A percentile compares a stretch with the other conserved stretches of the same genome.
Evolutionary conservation across 345 rosid species (phyloP).

Genomic region (Euphorbia tirucalli): DNA sequence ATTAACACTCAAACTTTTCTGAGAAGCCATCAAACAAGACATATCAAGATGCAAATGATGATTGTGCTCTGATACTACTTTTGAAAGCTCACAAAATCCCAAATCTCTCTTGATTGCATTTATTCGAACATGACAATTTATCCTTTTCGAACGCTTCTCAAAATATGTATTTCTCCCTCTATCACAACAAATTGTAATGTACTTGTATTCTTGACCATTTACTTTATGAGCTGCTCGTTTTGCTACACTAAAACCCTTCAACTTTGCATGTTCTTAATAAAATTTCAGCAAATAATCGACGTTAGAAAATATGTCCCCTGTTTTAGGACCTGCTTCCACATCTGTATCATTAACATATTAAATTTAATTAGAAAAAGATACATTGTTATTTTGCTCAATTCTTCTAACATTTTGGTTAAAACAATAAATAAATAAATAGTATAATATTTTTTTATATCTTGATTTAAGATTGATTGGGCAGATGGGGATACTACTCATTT

Average conservation of each 20-base stretch:
- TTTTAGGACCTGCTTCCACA: background rate
- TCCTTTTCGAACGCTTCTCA: background rate
- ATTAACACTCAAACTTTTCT: background rate
- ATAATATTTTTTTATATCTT: no score
- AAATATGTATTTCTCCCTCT: background rate
- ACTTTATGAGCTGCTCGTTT: background rate
- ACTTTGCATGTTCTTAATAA: background rate
- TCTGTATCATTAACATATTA: background rate
- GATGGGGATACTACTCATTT: no score
- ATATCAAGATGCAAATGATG: background rate
- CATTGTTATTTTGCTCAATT: no score
- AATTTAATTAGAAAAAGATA: no score
- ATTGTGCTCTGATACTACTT: background rate
- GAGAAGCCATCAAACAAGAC: background rate
- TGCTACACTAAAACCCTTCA: background rate
- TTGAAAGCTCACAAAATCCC: background rate
- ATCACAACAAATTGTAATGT: background rate
- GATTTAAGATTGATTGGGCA: no score
- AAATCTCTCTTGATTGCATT: background rate
- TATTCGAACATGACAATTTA: background rate
- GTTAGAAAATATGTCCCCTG: background rate
- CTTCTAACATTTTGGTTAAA: no score
- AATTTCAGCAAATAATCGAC: background rate
- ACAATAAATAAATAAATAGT: no score
- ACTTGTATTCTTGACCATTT: background rate